Evolutionary conservation across 2,329 filamentous ascomycete genomes (phyloP), one percentile per base, ranked within the genome.

Genomic region (Trichoderma guizhouense): DNA sequence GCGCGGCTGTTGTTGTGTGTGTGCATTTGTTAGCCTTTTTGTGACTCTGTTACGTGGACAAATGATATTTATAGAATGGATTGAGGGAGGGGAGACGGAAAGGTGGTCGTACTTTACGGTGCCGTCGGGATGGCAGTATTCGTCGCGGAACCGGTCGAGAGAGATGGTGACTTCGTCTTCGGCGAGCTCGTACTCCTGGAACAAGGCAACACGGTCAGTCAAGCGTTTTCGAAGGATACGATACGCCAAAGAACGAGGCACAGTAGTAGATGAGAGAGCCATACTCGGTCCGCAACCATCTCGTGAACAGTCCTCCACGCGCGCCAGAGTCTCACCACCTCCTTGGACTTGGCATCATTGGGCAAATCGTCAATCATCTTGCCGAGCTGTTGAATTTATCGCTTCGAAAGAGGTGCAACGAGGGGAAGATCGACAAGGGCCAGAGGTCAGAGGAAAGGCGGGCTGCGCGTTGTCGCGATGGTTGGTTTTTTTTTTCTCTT

Each of bases 231-330:
- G 12, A 58, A 58, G 28, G 28, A 32, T n/a, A 58, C 11, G 28
- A 39, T 43, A 43, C 51, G 67, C 47, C 32, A 62, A 9, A 21
- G 5, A 28, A 14, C 7, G 15, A 21, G 28, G 32, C 34, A 24
- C 21, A 39, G 21, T 39, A n/a, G 21, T n/a, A n/a, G 28, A 11
- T 26, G 32, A 9, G 30, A 51, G 47, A 32, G 55, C 5, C 92
- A 78, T 89, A 97, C 95, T 81, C 95, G 86, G 82, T 98, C 96
- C 74, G 89, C 87, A 77, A 96, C 92, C 95, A 99, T 97, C 87
- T 99, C 93, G 82, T 97, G 94, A 63, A 94, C 91, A 9, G 96
- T 99, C 83, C 91, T 90, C 90, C 93, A 97, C 77, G 95, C 94
- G 82, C 95, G 93, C 95, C 96, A 99, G 76, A 98, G 89, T 80